phyloP scores from a whole-genome alignment of 352 stramenopile species.

The Globisporangium iwayamae region DNA sequence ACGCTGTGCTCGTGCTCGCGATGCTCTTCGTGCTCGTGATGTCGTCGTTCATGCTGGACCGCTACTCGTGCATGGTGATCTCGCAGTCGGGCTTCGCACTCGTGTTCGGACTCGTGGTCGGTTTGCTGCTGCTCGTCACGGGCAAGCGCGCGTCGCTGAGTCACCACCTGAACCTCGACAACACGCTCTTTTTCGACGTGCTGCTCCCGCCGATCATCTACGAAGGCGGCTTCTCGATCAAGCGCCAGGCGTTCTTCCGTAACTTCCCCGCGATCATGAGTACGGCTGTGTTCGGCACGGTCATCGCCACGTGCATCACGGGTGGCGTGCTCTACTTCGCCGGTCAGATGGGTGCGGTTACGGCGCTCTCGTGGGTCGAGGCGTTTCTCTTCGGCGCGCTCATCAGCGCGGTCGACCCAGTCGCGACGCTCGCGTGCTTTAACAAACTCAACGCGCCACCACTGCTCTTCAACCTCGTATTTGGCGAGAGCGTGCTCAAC shows the following conservation, averaged over 20 bases:
- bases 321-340: conserved; percentile 67
- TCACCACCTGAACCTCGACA: conserved; percentile 82
- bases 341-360: conserved; percentile 54
- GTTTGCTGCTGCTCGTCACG: conserved; percentile 63
- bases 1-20: conserved; percentile 75
- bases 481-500: conserved; percentile 94
- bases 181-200: conserved; percentile 87
- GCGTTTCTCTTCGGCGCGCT: conserved; percentile 90
- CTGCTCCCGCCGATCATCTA: conserved; percentile 86
- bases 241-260: conserved; percentile 79
- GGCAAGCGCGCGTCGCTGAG: conserved; percentile 64
- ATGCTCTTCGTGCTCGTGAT: conserved; percentile 88
- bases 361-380: conserved; percentile 87
- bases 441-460: conserved; percentile 85
- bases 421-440: conserved; percentile 91
- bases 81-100: conserved; percentile 86
- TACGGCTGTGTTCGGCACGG: conserved; percentile 72
- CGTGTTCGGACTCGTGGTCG: conserved; percentile 71
- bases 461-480: conserved; percentile 94
- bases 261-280: conserved; percentile 87
- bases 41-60: conserved; percentile 83
- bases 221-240: conserved; percentile 84
- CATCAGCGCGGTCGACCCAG: conserved; percentile 92
- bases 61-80: conserved; percentile 81
- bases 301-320: conserved; percentile 76